Percentiles rank a stretch among this genome's conserved stretches.
Conservation (phyloP, 2,329 filamentous ascomycete genomes). For the Clarireedia paspali region DNA sequence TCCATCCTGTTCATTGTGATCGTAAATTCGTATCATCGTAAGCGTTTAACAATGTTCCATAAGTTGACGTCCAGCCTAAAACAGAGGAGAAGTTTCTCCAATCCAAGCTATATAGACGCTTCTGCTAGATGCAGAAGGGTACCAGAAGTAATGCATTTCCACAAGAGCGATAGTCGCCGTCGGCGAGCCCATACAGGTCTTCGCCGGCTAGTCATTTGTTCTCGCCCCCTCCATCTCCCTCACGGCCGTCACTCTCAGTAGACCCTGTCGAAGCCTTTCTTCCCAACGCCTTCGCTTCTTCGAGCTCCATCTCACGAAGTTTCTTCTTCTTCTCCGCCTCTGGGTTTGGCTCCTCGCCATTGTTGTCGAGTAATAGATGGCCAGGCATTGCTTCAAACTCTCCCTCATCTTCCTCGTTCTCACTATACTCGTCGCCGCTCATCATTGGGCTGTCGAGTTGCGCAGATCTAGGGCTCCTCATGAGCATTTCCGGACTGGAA, state of each 20-base stretch:
- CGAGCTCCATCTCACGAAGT: conserved; percentile 52
- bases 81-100: background rate
- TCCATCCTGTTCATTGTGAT: background rate
- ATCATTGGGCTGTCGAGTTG: conserved; percentile 22
- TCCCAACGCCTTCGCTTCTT: conserved; percentile 45
- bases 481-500: conserved; percentile 32
- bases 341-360: conserved; percentile 10
- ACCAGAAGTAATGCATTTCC: conserved; percentile 9
- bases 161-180: conserved; percentile 6
- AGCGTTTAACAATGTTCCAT: background rate
- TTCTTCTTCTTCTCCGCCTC: conserved; percentile 38
- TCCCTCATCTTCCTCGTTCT: conserved; percentile 29
- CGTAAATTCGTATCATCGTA: background rate
- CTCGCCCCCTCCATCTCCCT: conserved; percentile 1
- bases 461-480: conserved; percentile 35
- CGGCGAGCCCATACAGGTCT: conserved; percentile 2
- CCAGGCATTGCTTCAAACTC: conserved; percentile 29
- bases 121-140: conserved; percentile 8
- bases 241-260: conserved; percentile 1
- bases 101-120: background rate
- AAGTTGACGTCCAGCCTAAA: background rate
- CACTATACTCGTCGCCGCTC: conserved; percentile 32
- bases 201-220: conserved; percentile 8
- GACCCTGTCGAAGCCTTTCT: conserved; percentile 20
- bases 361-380: conserved; percentile 19